Evolutionary conservation across 768 basidiomycete species (phyloP), one percentile per base, ranked within the genome.

Genomic region (Lactarius trivialis): DNA sequence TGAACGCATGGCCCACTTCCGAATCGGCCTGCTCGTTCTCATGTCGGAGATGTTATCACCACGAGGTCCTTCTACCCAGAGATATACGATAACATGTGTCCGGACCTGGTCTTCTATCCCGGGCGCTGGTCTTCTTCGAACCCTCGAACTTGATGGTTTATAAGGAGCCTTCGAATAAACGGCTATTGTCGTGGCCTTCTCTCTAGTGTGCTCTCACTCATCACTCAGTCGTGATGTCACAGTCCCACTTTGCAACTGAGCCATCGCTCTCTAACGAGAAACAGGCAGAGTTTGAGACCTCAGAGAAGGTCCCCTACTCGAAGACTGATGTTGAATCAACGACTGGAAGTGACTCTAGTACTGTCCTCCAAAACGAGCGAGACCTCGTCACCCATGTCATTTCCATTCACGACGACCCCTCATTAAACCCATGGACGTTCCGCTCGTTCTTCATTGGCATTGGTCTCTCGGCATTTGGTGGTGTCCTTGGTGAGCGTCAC

Each of bases 321-420:
- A 74, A 74, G 21, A 67, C 64, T 43, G 78, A 80, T 48, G 57
- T 75, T 34, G 78, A 78, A 64, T 72, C 71, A 7, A 67, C 67
- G 3, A 51, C 68, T 48, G 70, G 69, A 55, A 65, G 68, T 11
- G 68, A 69, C 63, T 71, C 73, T 43, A 72, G 72, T 37, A 70
- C 72, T 49, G 76, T 78, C n/a, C 74, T 82, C 32, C 67, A 76
- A 53, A 71, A 74, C 63, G 79, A 79, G 66, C 76, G 78, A 52
- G 80, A 80, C 62, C 76, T 82, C 34, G 79, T 73, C 53, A 81
- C 80, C 0, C 76, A 76, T 60, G 71, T 83, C 36, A 77, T 83
- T 58, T 74, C 72, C 14, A 70, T 81, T 32, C 69, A 74, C n/a
- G 80, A 81, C 67, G 80, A 81, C 65, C 76, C 43, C 77, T 70